These are phyloP conservation scores for Clarireedia monteithiana DNA, from an alignment of 2,329 filamentous ascomycete species.

Conservation along the genomic window DNA sequence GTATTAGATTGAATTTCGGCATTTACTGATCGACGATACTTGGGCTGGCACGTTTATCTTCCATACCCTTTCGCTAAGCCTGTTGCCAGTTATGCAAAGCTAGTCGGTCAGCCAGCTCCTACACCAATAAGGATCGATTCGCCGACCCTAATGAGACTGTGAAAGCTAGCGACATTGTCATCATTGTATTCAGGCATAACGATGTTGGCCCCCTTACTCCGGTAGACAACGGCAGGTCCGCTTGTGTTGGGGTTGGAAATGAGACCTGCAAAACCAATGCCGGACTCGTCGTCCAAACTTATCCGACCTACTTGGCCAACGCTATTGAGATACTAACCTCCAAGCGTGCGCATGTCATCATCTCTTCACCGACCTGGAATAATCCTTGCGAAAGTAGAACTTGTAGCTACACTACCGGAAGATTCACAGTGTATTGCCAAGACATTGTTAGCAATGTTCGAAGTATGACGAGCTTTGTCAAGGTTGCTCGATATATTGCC, in stretches of 20 bases:
- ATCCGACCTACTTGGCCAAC: conserved; percentile 25
- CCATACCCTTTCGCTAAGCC: conserved; percentile 39
- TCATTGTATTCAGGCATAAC: conserved; percentile 59
- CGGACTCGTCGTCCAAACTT: conserved; percentile 39
- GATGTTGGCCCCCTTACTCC: conserved; percentile 47
- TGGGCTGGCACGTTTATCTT: conserved; percentile 57
- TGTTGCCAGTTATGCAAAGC: conserved; percentile 57
- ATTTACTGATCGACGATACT: conserved; percentile 7
- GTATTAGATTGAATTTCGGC: too few relatives aligned
- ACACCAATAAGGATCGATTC: conserved; percentile 59
- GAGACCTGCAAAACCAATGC: conserved; percentile 34
- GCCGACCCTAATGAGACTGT: conserved; percentile 41
- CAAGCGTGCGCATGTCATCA: too few relatives aligned
- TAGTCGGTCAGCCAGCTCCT: conserved; percentile 60
- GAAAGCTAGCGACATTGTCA: conserved; percentile 36
- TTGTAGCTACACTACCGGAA: too few relatives aligned
- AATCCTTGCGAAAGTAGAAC: too few relatives aligned
- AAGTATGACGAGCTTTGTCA: too few relatives aligned
- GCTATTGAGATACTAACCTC: background rate
- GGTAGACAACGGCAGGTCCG: conserved; percentile 53
- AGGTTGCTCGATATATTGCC: too few relatives aligned
- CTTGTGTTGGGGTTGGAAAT: conserved; percentile 41
- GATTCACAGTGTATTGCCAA: too few relatives aligned
- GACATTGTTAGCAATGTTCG: too few relatives aligned
- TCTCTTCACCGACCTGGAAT: too few relatives aligned